These are phyloP conservation scores for Plantago major DNA, from an alignment of 257 asterid genomes.

Conservation along the genomic window DNA sequence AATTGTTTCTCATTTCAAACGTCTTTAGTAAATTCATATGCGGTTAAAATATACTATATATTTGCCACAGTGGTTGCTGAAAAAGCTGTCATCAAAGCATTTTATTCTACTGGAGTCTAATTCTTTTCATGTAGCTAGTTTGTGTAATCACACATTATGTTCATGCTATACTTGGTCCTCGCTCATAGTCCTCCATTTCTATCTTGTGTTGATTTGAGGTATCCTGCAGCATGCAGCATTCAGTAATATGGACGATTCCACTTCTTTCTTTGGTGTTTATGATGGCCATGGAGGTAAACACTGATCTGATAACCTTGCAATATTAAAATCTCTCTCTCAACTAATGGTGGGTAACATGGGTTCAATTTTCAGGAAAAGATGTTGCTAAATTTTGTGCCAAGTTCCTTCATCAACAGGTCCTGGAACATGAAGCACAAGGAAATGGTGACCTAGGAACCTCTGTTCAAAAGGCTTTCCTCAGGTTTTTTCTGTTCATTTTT, in stretches of 20 bases:
- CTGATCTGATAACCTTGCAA: constrained; percentile 21
- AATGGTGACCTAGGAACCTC: constrained; percentile 69
- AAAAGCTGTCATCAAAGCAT: constrained; percentile 10
- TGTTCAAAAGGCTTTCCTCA: constrained; percentile 69
- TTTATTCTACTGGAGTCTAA: constrained; percentile 12
- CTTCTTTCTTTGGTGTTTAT: constrained; percentile 94
- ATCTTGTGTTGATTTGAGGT: constrained; percentile 26
- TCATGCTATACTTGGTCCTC: constrained; percentile 4
- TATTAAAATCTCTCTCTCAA: background rate
- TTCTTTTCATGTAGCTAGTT: background rate
- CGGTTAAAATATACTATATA: constrained; percentile 3
- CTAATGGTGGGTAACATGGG: constrained; percentile 11
- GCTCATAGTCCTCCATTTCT: constrained; percentile 10
- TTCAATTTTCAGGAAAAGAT: constrained; percentile 53
- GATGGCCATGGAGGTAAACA: constrained; percentile 98
- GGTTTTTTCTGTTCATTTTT: constrained; percentile 32
- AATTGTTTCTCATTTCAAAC: no score
- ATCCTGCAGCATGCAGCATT: constrained; percentile 83
- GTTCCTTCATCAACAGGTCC: constrained; percentile 83
- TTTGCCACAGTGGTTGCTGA: constrained; percentile 18
- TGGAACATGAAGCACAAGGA: constrained; percentile 62
- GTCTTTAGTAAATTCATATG: no score
- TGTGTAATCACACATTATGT: background rate
- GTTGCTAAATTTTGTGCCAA: constrained; percentile 93
- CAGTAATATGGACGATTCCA: constrained; percentile 65